Evolutionary conservation across 148 eudicot species (phyloP), one percentile per base, ranked within the genome.

Genomic region (Linanthus parryae): DNA sequence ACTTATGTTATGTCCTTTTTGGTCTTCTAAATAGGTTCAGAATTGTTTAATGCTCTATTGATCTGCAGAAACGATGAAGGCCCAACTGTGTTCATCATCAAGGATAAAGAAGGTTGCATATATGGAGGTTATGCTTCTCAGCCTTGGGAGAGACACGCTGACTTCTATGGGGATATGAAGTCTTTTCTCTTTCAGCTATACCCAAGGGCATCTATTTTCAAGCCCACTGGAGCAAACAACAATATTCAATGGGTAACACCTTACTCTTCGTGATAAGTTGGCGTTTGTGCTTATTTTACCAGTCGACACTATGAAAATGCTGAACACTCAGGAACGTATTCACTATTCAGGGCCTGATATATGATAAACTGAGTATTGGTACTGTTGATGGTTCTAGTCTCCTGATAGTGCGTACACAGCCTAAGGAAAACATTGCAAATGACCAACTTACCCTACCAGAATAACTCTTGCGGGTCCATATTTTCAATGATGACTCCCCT

Each of bases 91-190:
- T 58, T 91, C 63, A 58, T 91, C 24, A 58, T 91, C 56, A 91
- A 83, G 71, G 97, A 91, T 66, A 86, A 51, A 51, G 95, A 91
- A 56, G 97, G 97, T 38, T 77, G 44, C 63, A 41, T 86, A 42
- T 91, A 78, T 64, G 95, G 97, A 68, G 97, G 97, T 53, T 91
- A 81, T 81, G 97, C 83, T 40, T 86, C 95, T 63, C 95, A 83
- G 53, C 79, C 94, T 30, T 91, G 97, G 97, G 84, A 81, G 59
- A 83, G 74, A 68, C 97, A 81, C 74, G 75, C 77, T 44, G 95
- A 86, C 60, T 91, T 91, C 50, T 91, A 83, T 26, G 95, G 97
- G 52, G 97, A 91, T 62, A 72, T 91, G 80, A 86, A 84, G 61
- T 80, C 78, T 58, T 86, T 86, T 63, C 66, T 91, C 24, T 91